Percentiles rank a stretch among this genome's conserved stretches.
Conservation (phyloP, 1,284 basidiomycete genomes). For the Ustilago cynodontis region DNA sequence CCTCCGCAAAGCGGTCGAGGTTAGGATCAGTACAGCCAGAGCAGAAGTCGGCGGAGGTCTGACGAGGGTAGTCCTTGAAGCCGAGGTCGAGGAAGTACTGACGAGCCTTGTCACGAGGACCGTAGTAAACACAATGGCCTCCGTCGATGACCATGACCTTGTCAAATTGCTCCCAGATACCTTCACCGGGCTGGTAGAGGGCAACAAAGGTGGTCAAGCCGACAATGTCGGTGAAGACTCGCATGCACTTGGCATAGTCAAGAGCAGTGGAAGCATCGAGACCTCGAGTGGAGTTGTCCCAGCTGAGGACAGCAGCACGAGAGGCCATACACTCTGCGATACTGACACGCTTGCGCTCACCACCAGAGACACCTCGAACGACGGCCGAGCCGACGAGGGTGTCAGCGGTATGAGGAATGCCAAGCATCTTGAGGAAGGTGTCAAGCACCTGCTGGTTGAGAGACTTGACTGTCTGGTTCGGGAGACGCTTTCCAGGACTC, state of each 20-base stretch:
- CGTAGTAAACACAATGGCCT: constrained; percentile 85
- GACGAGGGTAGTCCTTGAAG: constrained; percentile 76
- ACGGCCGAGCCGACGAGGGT: constrained; percentile 58
- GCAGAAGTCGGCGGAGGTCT: constrained; percentile 76
- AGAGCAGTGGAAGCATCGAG: constrained; percentile 59
- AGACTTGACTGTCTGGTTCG: constrained; percentile 27
- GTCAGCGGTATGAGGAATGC: constrained; percentile 54
- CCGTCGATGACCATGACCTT: constrained; percentile 77
- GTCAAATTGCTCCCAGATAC: constrained; percentile 71
- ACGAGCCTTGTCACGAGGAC: constrained; percentile 79
- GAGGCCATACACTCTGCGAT: constrained; percentile 71
- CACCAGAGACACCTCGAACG: constrained; percentile 71
- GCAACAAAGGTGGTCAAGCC: constrained; percentile 62
- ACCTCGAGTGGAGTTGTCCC: constrained; percentile 71
- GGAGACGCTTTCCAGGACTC: constrained; percentile 57
- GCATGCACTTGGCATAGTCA: constrained; percentile 64
- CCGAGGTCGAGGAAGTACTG: constrained; percentile 79
- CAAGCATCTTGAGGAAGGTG: constrained; percentile 67
- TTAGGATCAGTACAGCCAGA: constrained; percentile 78
- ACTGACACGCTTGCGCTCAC: constrained; percentile 60
- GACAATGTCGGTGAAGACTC: constrained; percentile 70
- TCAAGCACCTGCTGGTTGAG: constrained; percentile 50
- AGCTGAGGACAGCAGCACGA: constrained; percentile 51
- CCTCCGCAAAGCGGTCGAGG: constrained; percentile 73
- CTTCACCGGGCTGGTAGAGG: constrained; percentile 77